A percentile compares a stretch with the other conserved stretches of the same genome.
Conservation (phyloP, 192 early-diverging fungal genomes). For the Allomyces macrogynus region DNA sequence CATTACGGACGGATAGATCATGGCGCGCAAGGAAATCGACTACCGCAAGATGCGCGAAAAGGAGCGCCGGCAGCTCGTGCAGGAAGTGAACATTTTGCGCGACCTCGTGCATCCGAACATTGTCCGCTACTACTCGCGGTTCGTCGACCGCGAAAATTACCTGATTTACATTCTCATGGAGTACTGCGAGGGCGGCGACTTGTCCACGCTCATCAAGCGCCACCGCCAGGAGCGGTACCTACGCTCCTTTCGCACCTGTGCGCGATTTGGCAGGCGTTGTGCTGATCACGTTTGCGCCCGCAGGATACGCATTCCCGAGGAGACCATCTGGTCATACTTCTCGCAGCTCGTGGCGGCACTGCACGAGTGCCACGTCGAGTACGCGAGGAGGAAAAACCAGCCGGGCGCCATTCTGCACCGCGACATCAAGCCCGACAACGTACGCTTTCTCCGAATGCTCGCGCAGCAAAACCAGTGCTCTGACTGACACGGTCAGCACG, state of each 20-base stretch:
- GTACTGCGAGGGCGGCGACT: slow-evolving; percentile 54
- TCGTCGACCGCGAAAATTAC: slow-evolving; percentile 39
- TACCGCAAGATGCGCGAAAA: slow-evolving; percentile 52
- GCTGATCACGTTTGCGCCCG: no score
- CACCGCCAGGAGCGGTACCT: slow-evolving; percentile 37
- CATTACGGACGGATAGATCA: slow-evolving; percentile 23
- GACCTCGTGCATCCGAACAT: slow-evolving; percentile 53
- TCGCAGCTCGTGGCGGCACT: slow-evolving; percentile 43
- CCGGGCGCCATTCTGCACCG: slow-evolving; percentile 39
- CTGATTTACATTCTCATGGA: slow-evolving; percentile 64
- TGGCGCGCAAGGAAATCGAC: slow-evolving; percentile 60
- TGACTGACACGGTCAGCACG: no score
- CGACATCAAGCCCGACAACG: slow-evolving; percentile 59
- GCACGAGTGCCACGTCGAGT: slow-evolving; percentile 44
- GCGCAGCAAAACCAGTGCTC: no score
- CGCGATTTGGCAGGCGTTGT: no score
- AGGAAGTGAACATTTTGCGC: slow-evolving; percentile 52
- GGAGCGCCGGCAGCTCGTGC: slow-evolving; percentile 50
- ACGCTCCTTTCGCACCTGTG: no score
- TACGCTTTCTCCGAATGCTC: slow-evolving; percentile 6
- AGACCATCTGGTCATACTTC: slow-evolving; percentile 42
- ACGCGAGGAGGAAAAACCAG: slow-evolving; percentile 9
- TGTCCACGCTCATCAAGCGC: slow-evolving; percentile 38
- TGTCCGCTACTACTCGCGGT: slow-evolving; percentile 46
- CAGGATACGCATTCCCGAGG: slow-evolving; percentile 35